Conservation (phyloP, 208 protist genomes). For the Crithidia fasciculata region DNA sequence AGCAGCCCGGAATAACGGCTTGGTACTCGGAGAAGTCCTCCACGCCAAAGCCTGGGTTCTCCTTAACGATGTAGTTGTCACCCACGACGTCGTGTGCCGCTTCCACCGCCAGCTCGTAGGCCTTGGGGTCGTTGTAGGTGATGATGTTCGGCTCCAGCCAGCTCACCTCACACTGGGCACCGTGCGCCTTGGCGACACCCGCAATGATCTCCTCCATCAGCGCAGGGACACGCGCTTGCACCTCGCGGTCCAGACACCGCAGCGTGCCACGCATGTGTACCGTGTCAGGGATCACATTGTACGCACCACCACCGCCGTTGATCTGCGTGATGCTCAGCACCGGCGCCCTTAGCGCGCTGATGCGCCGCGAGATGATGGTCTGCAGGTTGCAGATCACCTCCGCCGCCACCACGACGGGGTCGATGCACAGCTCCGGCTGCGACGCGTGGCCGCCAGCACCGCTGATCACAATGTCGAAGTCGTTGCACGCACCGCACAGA, state of each 20-base stretch:
- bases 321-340: slow-evolving; percentile 67
- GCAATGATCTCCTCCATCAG: slow-evolving; percentile 76
- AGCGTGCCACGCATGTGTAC: slow-evolving; percentile 72
- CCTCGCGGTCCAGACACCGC: slow-evolving; percentile 67
- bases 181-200: slow-evolving; percentile 68
- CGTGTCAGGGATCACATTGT: slow-evolving; percentile 75
- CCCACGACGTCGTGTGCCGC: slow-evolving; percentile 59
- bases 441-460: slow-evolving; percentile 70
- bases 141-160: slow-evolving; percentile 87
- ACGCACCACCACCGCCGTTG: slow-evolving; percentile 53
- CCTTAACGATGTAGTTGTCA: slow-evolving; percentile 55
- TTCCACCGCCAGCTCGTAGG: slow-evolving; percentile 60
- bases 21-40: slow-evolving; percentile 81
- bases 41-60: slow-evolving; percentile 58
- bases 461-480: slow-evolving; percentile 71
- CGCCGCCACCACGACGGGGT: slow-evolving; percentile 63
- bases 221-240: slow-evolving; percentile 58
- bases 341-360: slow-evolving; percentile 56
- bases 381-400: slow-evolving; percentile 64
- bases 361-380: slow-evolving; percentile 65
- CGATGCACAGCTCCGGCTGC: slow-evolving; percentile 68
- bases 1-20: slow-evolving; percentile 68
- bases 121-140: slow-evolving; percentile 77
- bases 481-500: slow-evolving; percentile 57
- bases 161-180: slow-evolving; percentile 60